Evolutionary conservation across 1,284 basidiomycete genomes (phyloP), one percentile per base, ranked within the genome.

Genomic region (Microbotryum violaceum): DNA sequence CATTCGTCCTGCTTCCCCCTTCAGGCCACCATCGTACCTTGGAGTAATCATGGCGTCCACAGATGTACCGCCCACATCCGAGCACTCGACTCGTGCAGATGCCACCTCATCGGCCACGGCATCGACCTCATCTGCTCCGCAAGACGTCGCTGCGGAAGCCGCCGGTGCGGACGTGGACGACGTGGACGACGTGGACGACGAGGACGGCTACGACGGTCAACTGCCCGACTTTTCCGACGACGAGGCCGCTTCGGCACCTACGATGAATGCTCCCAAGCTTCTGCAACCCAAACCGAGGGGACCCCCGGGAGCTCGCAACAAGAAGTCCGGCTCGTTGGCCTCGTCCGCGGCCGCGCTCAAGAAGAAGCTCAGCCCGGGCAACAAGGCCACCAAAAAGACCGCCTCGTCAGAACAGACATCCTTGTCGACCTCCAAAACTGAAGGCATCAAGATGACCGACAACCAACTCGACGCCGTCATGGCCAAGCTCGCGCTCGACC

Each of bases 211-310:
- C 62, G 62, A 66, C 37, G 65, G 65, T 2, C 57, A 66, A 42
- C 48, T 67, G 6, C 66, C 66, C 46, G 66, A 67, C 10, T 67
- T 67, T 54, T 58, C 56, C 21, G 66, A 65, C 58, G 44, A 29
- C 21, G 63, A 64, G n/a, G 16, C 37, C 18, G 25, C 0, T 45
- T 58, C 1, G 16, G 23, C 16, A 20, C 51, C 20, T 49, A 20
- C 14, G 5, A 37, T 14, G 9, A 20, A 1, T 20, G 27, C 29
- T 10, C 33, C 33, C 4, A 23, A 10, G 23, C 37, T 2, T 2
- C 44, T 2, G n/a, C 47, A 23, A 23, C 37, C 8, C 33, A 33
- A 9, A n/a, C 44, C n/a, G n/a, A 64, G 50, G 29, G 62, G 63
- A 14, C 59, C 57, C 14, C 50, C 48, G 9, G 42, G 55, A n/a